Conservation (phyloP, 495 filamentous ascomycete genomes). For the Haplographium delicatum region DNA sequence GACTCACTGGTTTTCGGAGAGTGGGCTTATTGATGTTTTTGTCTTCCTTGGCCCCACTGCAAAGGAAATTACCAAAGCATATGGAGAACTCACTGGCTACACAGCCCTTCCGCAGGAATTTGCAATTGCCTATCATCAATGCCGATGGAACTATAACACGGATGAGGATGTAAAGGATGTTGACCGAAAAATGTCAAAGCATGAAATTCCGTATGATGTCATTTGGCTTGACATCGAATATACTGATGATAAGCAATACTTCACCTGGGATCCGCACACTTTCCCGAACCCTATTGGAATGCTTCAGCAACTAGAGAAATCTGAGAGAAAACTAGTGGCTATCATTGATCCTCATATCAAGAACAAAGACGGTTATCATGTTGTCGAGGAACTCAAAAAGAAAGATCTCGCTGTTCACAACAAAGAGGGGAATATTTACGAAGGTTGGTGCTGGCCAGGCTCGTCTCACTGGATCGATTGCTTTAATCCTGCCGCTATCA, state of each 20-base stretch:
- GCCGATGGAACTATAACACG: constrained; percentile 97
- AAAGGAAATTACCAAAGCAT: constrained; percentile 70
- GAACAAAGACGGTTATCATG: constrained; percentile 70
- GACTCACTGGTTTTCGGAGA: constrained; percentile 96
- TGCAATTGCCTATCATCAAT: constrained; percentile 90
- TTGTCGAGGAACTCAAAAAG: constrained; percentile 75
- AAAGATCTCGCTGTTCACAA: constrained; percentile 79
- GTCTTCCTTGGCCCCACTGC: constrained; percentile 87
- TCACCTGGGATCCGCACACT: constrained; percentile 86
- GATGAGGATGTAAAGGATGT: constrained; percentile 96
- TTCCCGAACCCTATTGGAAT: constrained; percentile 84
- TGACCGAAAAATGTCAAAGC: constrained; percentile 91
- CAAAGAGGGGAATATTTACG: constrained; percentile 84
- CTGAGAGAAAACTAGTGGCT: constrained; percentile 83
- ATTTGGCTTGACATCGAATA: constrained; percentile 99
- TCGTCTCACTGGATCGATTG: constrained; percentile 93
- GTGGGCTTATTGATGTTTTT: constrained; percentile 84
- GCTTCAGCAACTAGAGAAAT: constrained; percentile 76
- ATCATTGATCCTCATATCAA: constrained; percentile 99
- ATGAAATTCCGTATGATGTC: constrained; percentile 92
- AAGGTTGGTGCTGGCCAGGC: constrained; percentile 98
- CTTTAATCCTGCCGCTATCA: constrained; percentile 80
- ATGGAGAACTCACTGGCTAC: constrained; percentile 90
- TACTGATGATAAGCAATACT: constrained; percentile 93
- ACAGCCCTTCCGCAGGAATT: constrained; percentile 88